phyloP scores from a whole-genome alignment of 768 basidiomycete species.

The Pleurotus pulmonarius region DNA sequence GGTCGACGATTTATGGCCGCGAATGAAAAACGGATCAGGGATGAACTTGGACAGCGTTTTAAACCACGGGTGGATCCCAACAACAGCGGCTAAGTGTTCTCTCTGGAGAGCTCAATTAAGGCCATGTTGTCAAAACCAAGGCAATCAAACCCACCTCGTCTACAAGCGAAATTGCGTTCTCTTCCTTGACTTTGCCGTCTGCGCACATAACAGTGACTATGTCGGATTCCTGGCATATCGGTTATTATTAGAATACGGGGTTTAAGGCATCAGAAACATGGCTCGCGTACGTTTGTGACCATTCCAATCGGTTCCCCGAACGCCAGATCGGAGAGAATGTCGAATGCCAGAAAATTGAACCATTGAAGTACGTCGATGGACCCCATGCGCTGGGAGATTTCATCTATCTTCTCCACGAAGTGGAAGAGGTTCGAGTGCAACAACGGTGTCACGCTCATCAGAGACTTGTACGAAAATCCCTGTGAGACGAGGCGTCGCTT shows the following conservation, averaged over 20 bases:
- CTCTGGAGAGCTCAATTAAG: slow-evolving; percentile 14
- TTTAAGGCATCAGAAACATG: not conserved
- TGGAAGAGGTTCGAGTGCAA: slow-evolving; percentile 13
- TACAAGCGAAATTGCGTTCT: slow-evolving; percentile 22
- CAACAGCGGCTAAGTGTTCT: slow-evolving; percentile 23
- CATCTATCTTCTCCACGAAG: slow-evolving; percentile 19
- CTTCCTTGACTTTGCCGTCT: slow-evolving; percentile 15
- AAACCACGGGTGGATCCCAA: slow-evolving; percentile 22
- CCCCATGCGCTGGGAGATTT: slow-evolving; percentile 13
- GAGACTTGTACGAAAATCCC: slow-evolving; percentile 22
- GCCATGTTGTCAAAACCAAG: not conserved
- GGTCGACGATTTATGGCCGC: slow-evolving; percentile 18
- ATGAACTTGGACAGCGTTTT: slow-evolving; percentile 15
- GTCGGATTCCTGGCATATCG: slow-evolving; percentile 18
- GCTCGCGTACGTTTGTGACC: slow-evolving; percentile 17
- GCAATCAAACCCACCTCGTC: slow-evolving; percentile 19
- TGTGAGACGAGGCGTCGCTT: slow-evolving; percentile 27
- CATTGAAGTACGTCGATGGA: slow-evolving; percentile 21
- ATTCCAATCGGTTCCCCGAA: slow-evolving; percentile 31
- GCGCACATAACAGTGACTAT: slow-evolving; percentile 15
- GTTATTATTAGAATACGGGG: not conserved
- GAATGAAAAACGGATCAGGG: slow-evolving; percentile 22
- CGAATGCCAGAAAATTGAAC: slow-evolving; percentile 31
- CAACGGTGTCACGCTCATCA: slow-evolving; percentile 16
- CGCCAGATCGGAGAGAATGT: slow-evolving; percentile 27